Base-by-base conservation (phyloP, 768 basidiomycete genomes). In the Lentinula sp. region DNA sequence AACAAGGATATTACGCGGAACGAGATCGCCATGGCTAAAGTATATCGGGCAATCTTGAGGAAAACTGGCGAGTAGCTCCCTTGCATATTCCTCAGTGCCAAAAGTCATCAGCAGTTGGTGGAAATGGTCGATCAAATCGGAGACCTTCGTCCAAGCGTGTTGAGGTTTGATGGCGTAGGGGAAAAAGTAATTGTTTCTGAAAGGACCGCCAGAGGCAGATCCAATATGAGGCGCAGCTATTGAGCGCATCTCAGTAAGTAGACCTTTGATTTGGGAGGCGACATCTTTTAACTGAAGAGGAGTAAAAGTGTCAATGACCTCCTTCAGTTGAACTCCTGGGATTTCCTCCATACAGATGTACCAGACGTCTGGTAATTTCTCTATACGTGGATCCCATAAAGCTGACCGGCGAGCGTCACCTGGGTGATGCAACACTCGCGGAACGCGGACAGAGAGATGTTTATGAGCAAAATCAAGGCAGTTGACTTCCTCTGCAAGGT, bases 311-410 rank as follows among this genome's bases (percentile, higher is more conserved):
- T 66, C 65, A 46, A 70, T 65, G 42, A 71, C 66, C 51, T 65
- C 67, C 50, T 69, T 63, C 28, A 72, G 63, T 16, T 67, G 63
- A 15, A 69, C 65, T 16, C 70, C 71, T 23, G 65, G 65, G 61
- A 63, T 63, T 53, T 67, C 59, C 45, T 71, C 65, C 69, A 71
- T 70, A 62, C 63, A 68, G n/a, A 71, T 62, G 58, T 70, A 71
- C 70, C 66, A 70, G 58, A 66, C 67, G 31, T 64, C 34, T n/a
- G 50, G 49, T 31, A 31, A 45, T 35, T 45, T 35, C 32, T 49
- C 42, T 39, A 16, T 31, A 42, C 49, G 43, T 35, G 62, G 31
- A 37, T 49, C 43, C 46, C 43, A 59, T n/a, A 46, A n/a, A 11
- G 18, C 16, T 10, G 43, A 48, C 6, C 13, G 32, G 18, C 15